A percentile compares a stretch with the other conserved stretches of the same genome.
These are phyloP conservation scores for Myochromella boudieri DNA, from an alignment of 768 basidiomycete genomes.

Conservation along the genomic window DNA sequence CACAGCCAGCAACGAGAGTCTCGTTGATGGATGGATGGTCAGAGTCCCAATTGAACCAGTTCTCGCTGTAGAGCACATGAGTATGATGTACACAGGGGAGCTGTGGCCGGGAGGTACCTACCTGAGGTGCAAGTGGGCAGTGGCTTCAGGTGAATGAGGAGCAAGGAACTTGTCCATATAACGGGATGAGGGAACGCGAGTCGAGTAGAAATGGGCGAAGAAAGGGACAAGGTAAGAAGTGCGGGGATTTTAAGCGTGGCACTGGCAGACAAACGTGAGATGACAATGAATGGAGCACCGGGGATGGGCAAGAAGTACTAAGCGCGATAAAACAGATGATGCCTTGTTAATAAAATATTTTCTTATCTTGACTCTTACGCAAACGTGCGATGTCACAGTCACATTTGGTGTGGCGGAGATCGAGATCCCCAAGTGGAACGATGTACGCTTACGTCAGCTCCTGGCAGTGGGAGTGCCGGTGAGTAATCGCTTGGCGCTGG, in stretches of 20 bases:
- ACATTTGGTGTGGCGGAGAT: too few relatives aligned
- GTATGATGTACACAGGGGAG: conserved; percentile 2
- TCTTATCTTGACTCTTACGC: conserved; percentile 16
- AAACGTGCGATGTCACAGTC: conserved; percentile 27
- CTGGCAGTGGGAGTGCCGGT: neutral
- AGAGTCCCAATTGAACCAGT: conserved; percentile 67
- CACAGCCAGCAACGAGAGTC: conserved; percentile 71
- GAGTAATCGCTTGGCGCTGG: conserved; percentile 8
- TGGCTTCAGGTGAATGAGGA: conserved; percentile 72
- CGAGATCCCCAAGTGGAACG: too few relatives aligned
- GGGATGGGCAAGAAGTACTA: conserved; percentile 1
- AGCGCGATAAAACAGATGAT: conserved; percentile 7
- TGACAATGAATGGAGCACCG: conserved; percentile 11
- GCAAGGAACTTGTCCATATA: conserved; percentile 72
- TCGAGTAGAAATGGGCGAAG: conserved; percentile 14
- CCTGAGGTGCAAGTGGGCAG: conserved; percentile 66
- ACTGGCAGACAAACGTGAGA: conserved; percentile 31
- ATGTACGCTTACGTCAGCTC: neutral
- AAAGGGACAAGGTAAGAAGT: conserved; percentile 10
- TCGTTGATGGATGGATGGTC: conserved; percentile 71
- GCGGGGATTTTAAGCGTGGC: conserved; percentile 12
- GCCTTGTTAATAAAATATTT: conserved; percentile 6
- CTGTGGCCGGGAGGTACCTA: conserved; percentile 40
- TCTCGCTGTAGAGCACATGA: conserved; percentile 48
- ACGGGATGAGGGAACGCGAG: conserved; percentile 12